Conservation (phyloP, 192 early-diverging fungal genomes). For the Glomus cerebriforme region DNA sequence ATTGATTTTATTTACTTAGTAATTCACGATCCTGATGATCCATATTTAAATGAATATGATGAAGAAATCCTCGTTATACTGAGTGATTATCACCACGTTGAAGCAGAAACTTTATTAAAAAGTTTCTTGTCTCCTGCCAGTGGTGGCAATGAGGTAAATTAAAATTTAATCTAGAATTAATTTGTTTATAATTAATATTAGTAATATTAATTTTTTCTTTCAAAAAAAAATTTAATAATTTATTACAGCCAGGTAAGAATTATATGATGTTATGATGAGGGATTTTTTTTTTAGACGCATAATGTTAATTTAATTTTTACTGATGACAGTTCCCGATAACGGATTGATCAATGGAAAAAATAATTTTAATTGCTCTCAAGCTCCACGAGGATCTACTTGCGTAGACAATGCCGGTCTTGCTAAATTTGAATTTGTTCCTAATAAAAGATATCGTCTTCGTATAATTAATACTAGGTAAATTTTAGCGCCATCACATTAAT, state of each 20-base stretch:
- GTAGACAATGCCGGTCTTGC: slow-evolving; percentile 26
- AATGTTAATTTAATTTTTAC: neutral
- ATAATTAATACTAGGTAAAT: slow-evolving; percentile 56
- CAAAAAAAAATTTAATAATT: slow-evolving; percentile 9
- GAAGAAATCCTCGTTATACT: slow-evolving; percentile 67
- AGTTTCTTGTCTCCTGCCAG: neutral
- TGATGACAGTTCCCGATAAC: slow-evolving; percentile 40
- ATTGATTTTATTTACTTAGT: slow-evolving; percentile 36
- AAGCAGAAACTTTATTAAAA: neutral
- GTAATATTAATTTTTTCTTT: neutral
- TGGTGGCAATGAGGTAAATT: slow-evolving; percentile 30
- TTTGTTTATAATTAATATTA: neutral
- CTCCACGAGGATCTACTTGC: slow-evolving; percentile 33
- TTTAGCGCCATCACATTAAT: neutral
- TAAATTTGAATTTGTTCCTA: slow-evolving; percentile 37
- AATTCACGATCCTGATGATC: slow-evolving; percentile 62
- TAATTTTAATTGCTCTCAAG: slow-evolving; percentile 40
- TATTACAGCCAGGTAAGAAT: neutral
- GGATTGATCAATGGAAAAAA: slow-evolving; percentile 55
- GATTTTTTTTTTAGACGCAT: too few species aligned
- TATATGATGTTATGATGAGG: neutral
- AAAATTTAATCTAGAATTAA: neutral
- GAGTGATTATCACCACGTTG: slow-evolving; percentile 49
- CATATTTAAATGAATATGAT: slow-evolving; percentile 60
- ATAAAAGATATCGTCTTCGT: slow-evolving; percentile 56